These are phyloP conservation scores for Setaria viridis DNA, from an alignment of 202 grass and related monocot genomes.

Conservation along the genomic window DNA sequence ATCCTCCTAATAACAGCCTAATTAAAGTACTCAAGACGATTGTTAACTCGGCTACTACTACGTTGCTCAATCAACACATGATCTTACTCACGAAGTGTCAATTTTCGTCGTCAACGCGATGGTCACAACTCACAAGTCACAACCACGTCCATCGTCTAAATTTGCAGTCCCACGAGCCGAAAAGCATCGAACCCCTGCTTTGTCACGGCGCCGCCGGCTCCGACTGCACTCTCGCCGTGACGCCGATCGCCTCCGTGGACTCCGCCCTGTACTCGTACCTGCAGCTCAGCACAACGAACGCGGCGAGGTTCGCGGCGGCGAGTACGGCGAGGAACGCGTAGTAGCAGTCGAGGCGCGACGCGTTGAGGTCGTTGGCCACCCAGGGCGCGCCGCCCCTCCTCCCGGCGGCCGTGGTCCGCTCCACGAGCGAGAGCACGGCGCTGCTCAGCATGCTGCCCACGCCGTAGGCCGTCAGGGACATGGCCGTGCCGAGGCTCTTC, in stretches of 20 bases:
- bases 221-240: background rate
- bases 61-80: background rate
- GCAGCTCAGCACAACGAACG: slow-evolving; percentile 56
- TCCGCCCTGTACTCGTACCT: slow-evolving; percentile 59
- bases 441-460: slow-evolving; percentile 74
- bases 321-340: slow-evolving; percentile 67
- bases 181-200: no score
- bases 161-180: no score
- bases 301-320: slow-evolving; percentile 47
- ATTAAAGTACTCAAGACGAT: background rate
- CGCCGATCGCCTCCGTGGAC: slow-evolving; percentile 26
- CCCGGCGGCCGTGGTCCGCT: slow-evolving; percentile 38
- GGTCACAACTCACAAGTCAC: no score
- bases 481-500: slow-evolving; percentile 85
- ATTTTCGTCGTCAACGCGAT: no score
- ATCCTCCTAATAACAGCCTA: background rate
- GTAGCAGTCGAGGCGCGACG: slow-evolving; percentile 75
- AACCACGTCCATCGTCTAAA: no score
- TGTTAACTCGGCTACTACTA: background rate
- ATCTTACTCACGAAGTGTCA: background rate
- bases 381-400: slow-evolving; percentile 44
- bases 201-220: slow-evolving; percentile 40
- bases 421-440: slow-evolving; percentile 56
- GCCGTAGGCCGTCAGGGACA: slow-evolving; percentile 61
- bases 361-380: slow-evolving; percentile 81